Base-by-base conservation (phyloP, 2,329 filamentous ascomycete genomes). In the Calonectria multiphialidica region DNA sequence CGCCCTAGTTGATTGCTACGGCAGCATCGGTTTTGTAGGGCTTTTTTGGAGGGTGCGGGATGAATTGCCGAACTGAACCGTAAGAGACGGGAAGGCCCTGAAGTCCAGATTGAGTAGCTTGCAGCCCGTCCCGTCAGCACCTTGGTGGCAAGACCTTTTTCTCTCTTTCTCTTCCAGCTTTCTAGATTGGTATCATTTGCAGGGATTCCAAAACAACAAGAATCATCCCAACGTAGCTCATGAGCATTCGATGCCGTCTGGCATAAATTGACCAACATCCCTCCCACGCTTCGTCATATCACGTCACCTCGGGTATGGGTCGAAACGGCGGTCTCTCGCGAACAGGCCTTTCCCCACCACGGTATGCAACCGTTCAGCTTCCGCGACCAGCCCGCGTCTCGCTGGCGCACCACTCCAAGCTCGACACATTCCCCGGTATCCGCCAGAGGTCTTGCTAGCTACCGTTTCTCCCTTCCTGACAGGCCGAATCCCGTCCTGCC, bases 361-460 rank as follows among this genome's bases (percentile, higher is more conserved):
- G 21, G 21, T 25, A 62, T 57, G 62, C 66, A 72, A 57, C 53
- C 30, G 37, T 42, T 64, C 64, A 49, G 59, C 68, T 62, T 69
- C 66, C 57, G 57, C 59, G 47, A 25, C 55, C 47, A 57, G 21
- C 40, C 47, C 57, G 68, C 53, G 30, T 53, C 21, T 57, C 63
- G 73, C 62, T 71, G 70, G 70, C 70, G 45, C 68, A 69, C 72
- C 64, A 76, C 57, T 76, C 70, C 57, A 75, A 33, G 70, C 64
- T 55, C 70, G 75, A 78, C 74, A 77, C 72, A 69, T 77, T 40
- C 47, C 21, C 44, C 7, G 15, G 50, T 59, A 47, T 42, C 50
- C 40, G 40, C 50, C 40, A 40, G 13, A 57, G 37, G 69, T 70
- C 70, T 74, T 35, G 59, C 72, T 66, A 63, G 68, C 47, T 44